Percentiles rank a stretch among this genome's conserved stretches.
These are phyloP conservation scores for Pascua sp. DNA, from an alignment of 1,284 basidiomycete genomes.

Conservation along the genomic window DNA sequence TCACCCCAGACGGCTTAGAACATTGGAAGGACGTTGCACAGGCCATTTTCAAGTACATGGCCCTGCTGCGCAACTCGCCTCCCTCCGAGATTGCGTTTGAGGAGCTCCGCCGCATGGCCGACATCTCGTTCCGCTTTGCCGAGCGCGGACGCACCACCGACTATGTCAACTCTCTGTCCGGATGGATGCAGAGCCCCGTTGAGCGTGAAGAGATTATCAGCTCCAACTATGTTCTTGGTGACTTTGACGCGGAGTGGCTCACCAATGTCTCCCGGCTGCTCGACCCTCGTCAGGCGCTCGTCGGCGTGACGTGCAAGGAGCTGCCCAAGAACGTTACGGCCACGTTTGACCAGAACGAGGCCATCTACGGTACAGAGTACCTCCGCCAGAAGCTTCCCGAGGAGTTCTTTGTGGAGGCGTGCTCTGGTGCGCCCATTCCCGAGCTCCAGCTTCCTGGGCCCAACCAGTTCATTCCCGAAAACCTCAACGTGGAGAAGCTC, in stretches of 20 bases:
- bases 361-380: conserved; percentile 80
- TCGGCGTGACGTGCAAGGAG: conserved; percentile 51
- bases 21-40: conserved; percentile 73
- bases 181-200: conserved; percentile 63
- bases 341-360: conserved; percentile 69
- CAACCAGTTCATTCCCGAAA: conserved; percentile 86
- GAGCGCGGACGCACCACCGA: conserved; percentile 76
- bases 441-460: conserved; percentile 76
- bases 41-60: conserved; percentile 81
- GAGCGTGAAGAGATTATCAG: conserved; percentile 76
- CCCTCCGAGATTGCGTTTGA: conserved; percentile 72
- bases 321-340: conserved; percentile 59
- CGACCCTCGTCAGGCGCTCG: conserved; percentile 57
- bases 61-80: conserved; percentile 65
- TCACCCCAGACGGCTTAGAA: conserved; percentile 83
- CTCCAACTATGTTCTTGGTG: conserved; percentile 68
- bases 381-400: conserved; percentile 64
- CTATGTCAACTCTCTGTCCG: conserved; percentile 75
- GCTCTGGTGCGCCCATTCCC: conserved; percentile 59
- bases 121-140: conserved; percentile 79
- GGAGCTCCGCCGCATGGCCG: conserved; percentile 71
- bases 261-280: conserved; percentile 62
- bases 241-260: conserved; percentile 68
- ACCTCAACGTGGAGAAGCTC: conserved; percentile 74
- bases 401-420: conserved; percentile 62